Conservation (phyloP, 2,329 filamentous ascomycete species). For the Penicillium sp. region DNA sequence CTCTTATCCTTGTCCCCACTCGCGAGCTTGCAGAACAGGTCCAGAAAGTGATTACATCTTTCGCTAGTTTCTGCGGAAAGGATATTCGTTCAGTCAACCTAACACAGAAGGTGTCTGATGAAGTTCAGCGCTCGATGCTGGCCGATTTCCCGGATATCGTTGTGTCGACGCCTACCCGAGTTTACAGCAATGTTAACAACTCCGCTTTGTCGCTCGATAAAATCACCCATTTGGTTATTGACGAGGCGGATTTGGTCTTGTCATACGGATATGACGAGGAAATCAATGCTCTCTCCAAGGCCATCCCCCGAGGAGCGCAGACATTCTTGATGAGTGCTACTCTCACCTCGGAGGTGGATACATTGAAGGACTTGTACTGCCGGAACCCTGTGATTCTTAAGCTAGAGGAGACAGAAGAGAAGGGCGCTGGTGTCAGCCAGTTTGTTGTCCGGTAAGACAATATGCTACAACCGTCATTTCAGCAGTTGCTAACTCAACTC, state of each 20-base stretch:
- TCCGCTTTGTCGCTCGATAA: slow-evolving; percentile 68
- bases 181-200: slow-evolving; percentile 72
- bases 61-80: slow-evolving; percentile 81
- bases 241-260: slow-evolving; percentile 90
- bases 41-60: slow-evolving; percentile 70
- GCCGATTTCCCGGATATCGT: slow-evolving; percentile 85
- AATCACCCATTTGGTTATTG: slow-evolving; percentile 78
- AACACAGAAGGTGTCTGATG: slow-evolving; percentile 84
- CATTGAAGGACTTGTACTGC: slow-evolving; percentile 81
- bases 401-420: slow-evolving; percentile 77
- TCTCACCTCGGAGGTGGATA: slow-evolving; percentile 81
- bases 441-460: slow-evolving; percentile 72
- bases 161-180: slow-evolving; percentile 85
- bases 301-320: slow-evolving; percentile 81
- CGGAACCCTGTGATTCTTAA: slow-evolving; percentile 76
- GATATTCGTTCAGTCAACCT: slow-evolving; percentile 81
- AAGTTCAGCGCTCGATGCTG: slow-evolving; percentile 82
- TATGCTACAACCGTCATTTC: not conserved
- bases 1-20: slow-evolving; percentile 90
- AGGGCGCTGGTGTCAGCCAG: slow-evolving; percentile 75
- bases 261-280: slow-evolving; percentile 95
- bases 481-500: slow-evolving; percentile 21
- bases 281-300: slow-evolving; percentile 72
- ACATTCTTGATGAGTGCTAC: slow-evolving; percentile 94
- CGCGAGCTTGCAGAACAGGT: slow-evolving; percentile 93